Conservation (phyloP, 2,329 filamentous ascomycete genomes). For the Venturia oleaginea region DNA sequence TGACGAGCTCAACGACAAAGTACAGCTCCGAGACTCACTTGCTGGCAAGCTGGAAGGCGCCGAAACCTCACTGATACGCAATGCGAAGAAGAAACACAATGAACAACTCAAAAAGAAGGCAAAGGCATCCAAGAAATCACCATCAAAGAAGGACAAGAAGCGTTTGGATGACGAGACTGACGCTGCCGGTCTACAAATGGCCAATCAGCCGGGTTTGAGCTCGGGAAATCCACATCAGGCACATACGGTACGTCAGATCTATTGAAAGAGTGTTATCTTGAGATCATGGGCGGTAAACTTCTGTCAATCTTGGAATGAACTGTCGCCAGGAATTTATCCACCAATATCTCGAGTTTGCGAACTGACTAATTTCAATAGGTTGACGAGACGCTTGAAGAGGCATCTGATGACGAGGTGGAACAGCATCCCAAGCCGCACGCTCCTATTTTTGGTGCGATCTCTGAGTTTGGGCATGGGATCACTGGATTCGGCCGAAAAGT, state of each 20-base stretch:
- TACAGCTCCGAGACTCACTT: constrained; percentile 62
- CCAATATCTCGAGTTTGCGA: background rate
- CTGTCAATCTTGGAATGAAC: background rate
- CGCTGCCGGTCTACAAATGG: constrained; percentile 41
- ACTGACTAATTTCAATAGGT: background rate
- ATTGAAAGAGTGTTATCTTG: background rate
- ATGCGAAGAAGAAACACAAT: constrained; percentile 69
- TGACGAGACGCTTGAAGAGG: constrained; percentile 10
- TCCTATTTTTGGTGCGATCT: background rate
- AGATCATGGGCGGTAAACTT: background rate
- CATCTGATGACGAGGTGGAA: background rate
- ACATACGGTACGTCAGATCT: constrained; percentile 32
- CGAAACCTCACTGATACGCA: constrained; percentile 74
- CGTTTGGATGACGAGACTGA: constrained; percentile 43
- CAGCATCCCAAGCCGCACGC: background rate
- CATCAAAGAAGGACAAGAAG: constrained; percentile 43
- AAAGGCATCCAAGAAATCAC: constrained; percentile 52
- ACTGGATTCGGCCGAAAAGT: constrained; percentile 5
- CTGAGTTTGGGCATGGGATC: background rate
- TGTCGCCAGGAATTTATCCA: background rate
- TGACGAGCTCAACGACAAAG: constrained; percentile 73
- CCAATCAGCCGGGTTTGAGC: constrained; percentile 44
- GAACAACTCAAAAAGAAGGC: constrained; percentile 56
- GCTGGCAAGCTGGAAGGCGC: constrained; percentile 67
- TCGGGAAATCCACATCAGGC: constrained; percentile 49